phyloP scores from a whole-genome alignment of 78 protist species.

The Cavenderia fasciculata region DNA sequence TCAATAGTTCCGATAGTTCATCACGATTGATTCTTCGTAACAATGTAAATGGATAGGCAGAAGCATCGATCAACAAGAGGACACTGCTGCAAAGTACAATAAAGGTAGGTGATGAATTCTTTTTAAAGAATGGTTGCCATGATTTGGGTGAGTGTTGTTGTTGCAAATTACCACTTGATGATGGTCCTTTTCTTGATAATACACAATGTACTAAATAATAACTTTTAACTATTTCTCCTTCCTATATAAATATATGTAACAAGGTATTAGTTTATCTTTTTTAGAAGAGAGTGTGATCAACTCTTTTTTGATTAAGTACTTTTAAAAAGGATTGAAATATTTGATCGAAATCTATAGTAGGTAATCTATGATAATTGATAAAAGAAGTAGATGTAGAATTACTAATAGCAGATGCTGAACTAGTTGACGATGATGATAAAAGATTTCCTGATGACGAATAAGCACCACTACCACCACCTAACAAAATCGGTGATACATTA shows the following conservation, averaged over 20 bases:
- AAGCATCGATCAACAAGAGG: constrained; percentile 20
- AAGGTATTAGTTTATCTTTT: background rate
- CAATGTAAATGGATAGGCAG: constrained; percentile 18
- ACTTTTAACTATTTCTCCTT: constrained; percentile 3
- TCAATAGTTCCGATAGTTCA: constrained; percentile 27
- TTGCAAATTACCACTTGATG: background rate
- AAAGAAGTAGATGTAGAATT: constrained; percentile 1
- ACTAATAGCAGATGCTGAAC: too few relatives aligned
- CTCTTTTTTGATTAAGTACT: background rate
- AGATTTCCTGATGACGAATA: background rate
- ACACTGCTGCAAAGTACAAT: background rate
- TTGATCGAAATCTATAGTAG: constrained; percentile 41
- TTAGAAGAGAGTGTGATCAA: background rate
- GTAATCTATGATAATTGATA: constrained; percentile 5
- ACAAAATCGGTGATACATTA: background rate
- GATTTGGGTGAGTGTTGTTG: background rate
- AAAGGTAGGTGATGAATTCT: constrained; percentile 23
- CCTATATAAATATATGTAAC: background rate
- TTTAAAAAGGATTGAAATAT: background rate
- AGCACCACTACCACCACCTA: background rate
- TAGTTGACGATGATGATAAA: too few relatives aligned
- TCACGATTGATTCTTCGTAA: background rate
- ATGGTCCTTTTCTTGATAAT: background rate
- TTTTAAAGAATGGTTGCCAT: constrained; percentile 60
- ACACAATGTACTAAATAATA: constrained; percentile 31